These are phyloP conservation scores for Fusarium lyarnte DNA, from an alignment of 2,329 filamentous ascomycete genomes.

Conservation along the genomic window DNA sequence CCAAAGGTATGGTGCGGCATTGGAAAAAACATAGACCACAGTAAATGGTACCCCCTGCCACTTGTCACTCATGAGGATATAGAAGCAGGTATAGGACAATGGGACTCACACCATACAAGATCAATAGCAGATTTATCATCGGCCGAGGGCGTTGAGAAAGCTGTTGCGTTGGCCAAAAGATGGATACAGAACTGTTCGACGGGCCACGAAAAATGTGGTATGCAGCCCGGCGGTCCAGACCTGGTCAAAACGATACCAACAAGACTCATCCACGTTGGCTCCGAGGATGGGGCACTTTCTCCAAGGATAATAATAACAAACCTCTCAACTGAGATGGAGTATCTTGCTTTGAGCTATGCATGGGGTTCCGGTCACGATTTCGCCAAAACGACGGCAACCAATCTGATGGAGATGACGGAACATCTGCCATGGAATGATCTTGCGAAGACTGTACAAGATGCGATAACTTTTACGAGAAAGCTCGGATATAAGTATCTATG, in stretches of 20 bases:
- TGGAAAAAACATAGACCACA: not conserved
- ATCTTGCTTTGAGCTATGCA: slow-evolving; percentile 4
- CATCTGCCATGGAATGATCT: not conserved
- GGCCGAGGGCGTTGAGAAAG: not conserved
- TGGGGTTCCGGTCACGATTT: not conserved
- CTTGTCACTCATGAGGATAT: not conserved
- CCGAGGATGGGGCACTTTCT: accelerated
- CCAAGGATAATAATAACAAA: not conserved
- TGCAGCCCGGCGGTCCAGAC: too few species aligned
- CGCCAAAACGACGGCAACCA: not conserved
- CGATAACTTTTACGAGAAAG: not conserved
- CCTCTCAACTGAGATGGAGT: not conserved
- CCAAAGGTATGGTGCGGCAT: not conserved
- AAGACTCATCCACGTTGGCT: not conserved
- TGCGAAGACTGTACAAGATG: not conserved
- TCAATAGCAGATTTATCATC: not conserved
- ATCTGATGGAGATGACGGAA: not conserved
- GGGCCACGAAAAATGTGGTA: not conserved
- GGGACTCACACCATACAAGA: not conserved
- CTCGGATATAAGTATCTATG: not conserved
- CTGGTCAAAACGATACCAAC: not conserved
- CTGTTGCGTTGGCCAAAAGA: not conserved
- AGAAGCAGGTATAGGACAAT: accelerated
- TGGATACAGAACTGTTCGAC: not conserved
- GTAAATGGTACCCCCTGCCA: not conserved